Evolutionary conservation across 345 rosid species (phyloP).

Genomic region (Syzygium grande): DNA sequence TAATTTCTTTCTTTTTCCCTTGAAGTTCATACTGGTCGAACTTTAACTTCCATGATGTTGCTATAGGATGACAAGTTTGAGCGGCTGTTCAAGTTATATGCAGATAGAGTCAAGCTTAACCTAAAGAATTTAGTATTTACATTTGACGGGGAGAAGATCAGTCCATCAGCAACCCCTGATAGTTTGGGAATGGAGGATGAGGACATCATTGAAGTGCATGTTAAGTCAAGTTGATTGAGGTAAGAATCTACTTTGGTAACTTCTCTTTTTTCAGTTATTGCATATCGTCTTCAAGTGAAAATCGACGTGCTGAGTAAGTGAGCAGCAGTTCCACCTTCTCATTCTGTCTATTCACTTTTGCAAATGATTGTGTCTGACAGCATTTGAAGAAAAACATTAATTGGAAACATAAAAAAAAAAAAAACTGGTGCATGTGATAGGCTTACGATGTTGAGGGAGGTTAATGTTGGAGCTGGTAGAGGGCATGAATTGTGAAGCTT

Average conservation of each 20-base stretch:
- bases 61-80: conserved; percentile 87
- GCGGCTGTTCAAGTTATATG: conserved; percentile 61
- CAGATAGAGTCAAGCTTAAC: conserved; percentile 49
- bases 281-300: background rate
- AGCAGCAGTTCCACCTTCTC: background rate
- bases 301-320: background rate
- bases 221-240: conserved; percentile 43
- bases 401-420: background rate
- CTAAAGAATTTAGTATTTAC: conserved; percentile 42
- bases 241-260: background rate
- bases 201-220: conserved; percentile 78
- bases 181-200: conserved; percentile 86
- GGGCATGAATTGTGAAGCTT: background rate
- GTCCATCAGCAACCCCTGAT: conserved; percentile 56
- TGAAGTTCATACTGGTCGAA: background rate
- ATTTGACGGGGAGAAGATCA: conserved; percentile 78
- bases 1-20: background rate
- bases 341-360: background rate
- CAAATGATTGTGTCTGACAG: background rate
- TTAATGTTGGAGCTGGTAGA: background rate
- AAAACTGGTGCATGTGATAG: background rate
- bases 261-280: background rate
- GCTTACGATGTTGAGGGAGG: background rate
- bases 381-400: background rate
- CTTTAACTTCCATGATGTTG: background rate